Evolutionary conservation across 495 filamentous ascomycete genomes (phyloP).

Genomic region (Parmelia sp.): DNA sequence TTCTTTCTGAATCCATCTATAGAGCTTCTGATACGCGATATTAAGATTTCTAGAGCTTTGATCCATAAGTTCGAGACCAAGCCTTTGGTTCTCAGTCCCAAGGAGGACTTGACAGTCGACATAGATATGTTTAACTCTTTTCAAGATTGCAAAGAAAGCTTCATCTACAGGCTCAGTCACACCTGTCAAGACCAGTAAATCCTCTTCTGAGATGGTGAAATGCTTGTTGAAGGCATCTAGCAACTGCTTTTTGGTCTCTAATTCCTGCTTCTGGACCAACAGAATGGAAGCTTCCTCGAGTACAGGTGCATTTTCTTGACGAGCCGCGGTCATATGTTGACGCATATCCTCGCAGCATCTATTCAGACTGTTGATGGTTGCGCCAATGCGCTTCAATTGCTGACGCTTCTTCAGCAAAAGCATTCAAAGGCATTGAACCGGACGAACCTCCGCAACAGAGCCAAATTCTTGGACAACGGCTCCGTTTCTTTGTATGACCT

Average conservation of each 20-base stretch:
- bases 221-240: constrained; percentile 77
- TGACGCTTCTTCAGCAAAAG: constrained; percentile 32
- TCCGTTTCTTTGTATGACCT: constrained; percentile 89
- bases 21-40: constrained; percentile 87
- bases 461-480: constrained; percentile 88
- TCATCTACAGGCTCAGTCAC: constrained; percentile 77
- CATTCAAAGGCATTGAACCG: neutral
- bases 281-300: constrained; percentile 73
- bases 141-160: constrained; percentile 73
- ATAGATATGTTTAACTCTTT: constrained; percentile 78
- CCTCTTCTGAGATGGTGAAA: constrained; percentile 77
- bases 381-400: constrained; percentile 84
- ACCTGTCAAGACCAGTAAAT: constrained; percentile 63
- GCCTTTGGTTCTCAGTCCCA: constrained; percentile 79
- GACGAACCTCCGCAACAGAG: constrained; percentile 74
- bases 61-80: constrained; percentile 87
- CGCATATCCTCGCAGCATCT: constrained; percentile 76
- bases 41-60: constrained; percentile 81
- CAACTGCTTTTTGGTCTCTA: constrained; percentile 80
- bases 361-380: constrained; percentile 70
- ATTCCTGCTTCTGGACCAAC: constrained; percentile 64
- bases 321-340: constrained; percentile 64
- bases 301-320: constrained; percentile 65
- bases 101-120: constrained; percentile 82
- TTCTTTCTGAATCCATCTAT: constrained; percentile 88